Conservation (phyloP, 2,329 filamentous ascomycete species). For the Pestalotiopsis fici region DNA sequence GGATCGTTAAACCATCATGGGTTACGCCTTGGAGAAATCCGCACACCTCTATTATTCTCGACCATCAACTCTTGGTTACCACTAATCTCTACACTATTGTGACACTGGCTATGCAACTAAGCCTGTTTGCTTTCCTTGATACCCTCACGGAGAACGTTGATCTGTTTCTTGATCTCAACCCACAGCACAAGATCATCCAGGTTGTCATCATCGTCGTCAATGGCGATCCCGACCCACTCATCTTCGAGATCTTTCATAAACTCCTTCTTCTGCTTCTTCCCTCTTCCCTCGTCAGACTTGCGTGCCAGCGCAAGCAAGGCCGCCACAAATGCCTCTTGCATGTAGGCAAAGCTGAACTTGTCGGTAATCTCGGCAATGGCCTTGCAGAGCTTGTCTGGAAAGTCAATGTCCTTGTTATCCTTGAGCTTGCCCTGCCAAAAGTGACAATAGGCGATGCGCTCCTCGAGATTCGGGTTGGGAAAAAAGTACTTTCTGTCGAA, state of each 20-base stretch:
- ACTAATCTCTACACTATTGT: background rate
- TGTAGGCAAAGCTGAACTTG: conserved; percentile 69
- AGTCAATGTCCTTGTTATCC: conserved; percentile 58
- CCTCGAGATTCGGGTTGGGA: conserved; percentile 53
- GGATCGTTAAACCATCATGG: background rate
- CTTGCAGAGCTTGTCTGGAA: conserved; percentile 57
- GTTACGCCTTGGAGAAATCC: background rate
- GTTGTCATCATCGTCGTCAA: conserved; percentile 35
- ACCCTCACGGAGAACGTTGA: conserved; percentile 60
- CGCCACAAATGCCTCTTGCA: conserved; percentile 70
- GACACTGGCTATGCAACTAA: background rate
- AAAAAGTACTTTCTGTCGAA: conserved; percentile 71
- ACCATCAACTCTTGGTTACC: too few relatives aligned
- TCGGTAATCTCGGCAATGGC: conserved; percentile 64
- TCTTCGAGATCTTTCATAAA: conserved; percentile 33
- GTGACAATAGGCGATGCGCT: conserved; percentile 60
- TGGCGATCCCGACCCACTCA: conserved; percentile 36
- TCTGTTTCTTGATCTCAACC: conserved; percentile 64
- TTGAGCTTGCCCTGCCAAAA: conserved; percentile 63
- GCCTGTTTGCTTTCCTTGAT: conserved; percentile 41
- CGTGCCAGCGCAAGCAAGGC: conserved; percentile 60
- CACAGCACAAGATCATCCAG: conserved; percentile 56
- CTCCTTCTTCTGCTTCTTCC: conserved; percentile 27
- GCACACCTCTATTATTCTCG: too few relatives aligned
- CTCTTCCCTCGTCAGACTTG: conserved; percentile 11